Evolutionary conservation across 768 basidiomycete genomes (phyloP).

Genomic region (Boletus sp.): DNA sequence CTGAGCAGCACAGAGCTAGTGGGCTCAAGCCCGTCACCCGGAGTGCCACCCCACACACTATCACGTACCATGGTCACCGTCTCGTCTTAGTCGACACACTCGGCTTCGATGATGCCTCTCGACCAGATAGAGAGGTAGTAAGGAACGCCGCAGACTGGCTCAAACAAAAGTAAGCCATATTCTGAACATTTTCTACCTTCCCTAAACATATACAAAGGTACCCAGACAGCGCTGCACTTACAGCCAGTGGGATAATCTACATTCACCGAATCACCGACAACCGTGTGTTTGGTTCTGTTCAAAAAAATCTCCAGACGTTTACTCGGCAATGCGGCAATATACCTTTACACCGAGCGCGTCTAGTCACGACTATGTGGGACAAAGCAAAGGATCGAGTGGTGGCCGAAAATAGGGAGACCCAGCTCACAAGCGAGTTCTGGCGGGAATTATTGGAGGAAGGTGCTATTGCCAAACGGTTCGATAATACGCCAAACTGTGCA

Average conservation of each 20-base stretch:
- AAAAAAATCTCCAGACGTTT: slow-evolving; percentile 18
- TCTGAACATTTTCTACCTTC: not conserved
- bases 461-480: not conserved
- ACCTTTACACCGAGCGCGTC: not conserved
- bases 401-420: slow-evolving; percentile 13
- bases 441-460: not conserved
- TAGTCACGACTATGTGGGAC: slow-evolving; percentile 41
- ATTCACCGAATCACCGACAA: slow-evolving; percentile 35
- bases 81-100: slow-evolving; percentile 19
- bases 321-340: slow-evolving; percentile 31
- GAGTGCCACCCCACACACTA: slow-evolving; percentile 1
- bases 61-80: not conserved
- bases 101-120: slow-evolving; percentile 17
- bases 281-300: no score
- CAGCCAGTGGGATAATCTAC: slow-evolving; percentile 32
- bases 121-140: slow-evolving; percentile 3
- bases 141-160: slow-evolving; percentile 14
- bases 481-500: not conserved
- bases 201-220: slow-evolving; percentile 2
- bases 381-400: slow-evolving; percentile 9
- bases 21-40: slow-evolving; percentile 9
- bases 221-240: not conserved
- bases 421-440: slow-evolving; percentile 30
- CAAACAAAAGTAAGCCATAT: slow-evolving; percentile 7
- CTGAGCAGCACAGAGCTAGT: not conserved